Evolutionary conservation across 1,139 yeast species (phyloP).

Genomic region (Magnusiomyces sp.): DNA sequence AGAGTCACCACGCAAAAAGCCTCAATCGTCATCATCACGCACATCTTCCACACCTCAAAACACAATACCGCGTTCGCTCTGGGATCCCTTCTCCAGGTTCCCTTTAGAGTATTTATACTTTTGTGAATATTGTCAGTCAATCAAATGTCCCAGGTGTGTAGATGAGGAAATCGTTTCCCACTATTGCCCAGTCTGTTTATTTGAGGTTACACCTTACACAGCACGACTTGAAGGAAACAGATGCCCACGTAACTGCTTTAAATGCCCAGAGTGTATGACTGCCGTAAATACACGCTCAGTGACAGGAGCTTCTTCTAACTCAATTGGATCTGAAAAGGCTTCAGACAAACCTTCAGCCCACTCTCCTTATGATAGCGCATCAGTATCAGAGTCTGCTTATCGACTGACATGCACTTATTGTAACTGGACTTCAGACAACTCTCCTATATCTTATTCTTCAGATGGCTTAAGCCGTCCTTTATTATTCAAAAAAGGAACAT

Average conservation of each 20-base stretch:
- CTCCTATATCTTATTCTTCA: background rate
- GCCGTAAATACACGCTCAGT: constrained; percentile 4
- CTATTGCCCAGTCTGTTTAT: constrained; percentile 26
- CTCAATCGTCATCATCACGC: too few species aligned
- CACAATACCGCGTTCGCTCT: constrained; percentile 5
- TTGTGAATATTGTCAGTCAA: constrained; percentile 22
- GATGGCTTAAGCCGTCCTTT: background rate
- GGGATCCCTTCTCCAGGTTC: constrained; percentile 14
- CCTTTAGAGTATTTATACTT: constrained; percentile 19
- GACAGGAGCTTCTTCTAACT: constrained; percentile 4
- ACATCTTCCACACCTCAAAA: background rate
- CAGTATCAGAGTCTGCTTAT: constrained; percentile 7
- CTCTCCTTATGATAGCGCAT: background rate
- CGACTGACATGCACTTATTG: constrained; percentile 21
- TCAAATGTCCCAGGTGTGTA: constrained; percentile 24
- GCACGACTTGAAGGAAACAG: constrained; percentile 20
- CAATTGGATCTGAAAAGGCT: too few species aligned
- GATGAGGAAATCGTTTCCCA: constrained; percentile 23
- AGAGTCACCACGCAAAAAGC: too few species aligned
- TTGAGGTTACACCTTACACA: constrained; percentile 23
- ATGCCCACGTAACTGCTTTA: constrained; percentile 24
- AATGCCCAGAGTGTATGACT: constrained; percentile 23
- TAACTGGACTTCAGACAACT: constrained; percentile 16
- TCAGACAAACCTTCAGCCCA: too few species aligned
- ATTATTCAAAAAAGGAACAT: background rate